Evolutionary conservation across 805 yeast species (phyloP).

Genomic region (Ogataea zsoltii): DNA sequence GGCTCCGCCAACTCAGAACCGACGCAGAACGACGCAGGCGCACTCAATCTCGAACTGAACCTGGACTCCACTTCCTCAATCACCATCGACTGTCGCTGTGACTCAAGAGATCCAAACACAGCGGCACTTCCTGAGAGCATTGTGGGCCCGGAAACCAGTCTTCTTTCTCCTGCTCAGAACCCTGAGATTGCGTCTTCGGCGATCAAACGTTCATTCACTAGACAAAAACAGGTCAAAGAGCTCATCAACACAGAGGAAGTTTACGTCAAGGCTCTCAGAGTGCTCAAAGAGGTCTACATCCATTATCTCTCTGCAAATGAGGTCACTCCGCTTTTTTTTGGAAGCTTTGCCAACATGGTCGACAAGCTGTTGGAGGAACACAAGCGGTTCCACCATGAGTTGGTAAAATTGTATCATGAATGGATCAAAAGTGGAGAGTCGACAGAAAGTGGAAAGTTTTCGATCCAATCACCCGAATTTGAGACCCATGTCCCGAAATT

Average conservation of each 20-base stretch:
- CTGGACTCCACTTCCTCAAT: slow-evolving; percentile 19
- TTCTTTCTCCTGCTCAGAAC: slow-evolving; percentile 12
- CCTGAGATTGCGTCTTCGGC: slow-evolving; percentile 16
- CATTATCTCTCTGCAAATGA: slow-evolving; percentile 38
- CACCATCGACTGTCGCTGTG: slow-evolving; percentile 6
- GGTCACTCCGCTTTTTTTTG: slow-evolving; percentile 38
- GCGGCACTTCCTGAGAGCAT: slow-evolving; percentile 3
- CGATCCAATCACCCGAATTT: slow-evolving; percentile 27
- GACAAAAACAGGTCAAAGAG: slow-evolving; percentile 42
- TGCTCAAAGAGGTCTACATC: slow-evolving; percentile 45
- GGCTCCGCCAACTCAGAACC: not conserved
- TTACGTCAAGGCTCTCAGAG: slow-evolving; percentile 45
- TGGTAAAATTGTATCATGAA: slow-evolving; percentile 26
- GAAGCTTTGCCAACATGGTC: slow-evolving; percentile 31
- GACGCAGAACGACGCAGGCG: not conserved
- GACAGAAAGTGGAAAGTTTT: slow-evolving; percentile 15
- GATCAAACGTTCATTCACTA: slow-evolving; percentile 24
- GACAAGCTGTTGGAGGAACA: slow-evolving; percentile 36
- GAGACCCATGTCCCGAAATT: slow-evolving; percentile 22
- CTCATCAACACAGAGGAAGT: slow-evolving; percentile 48
- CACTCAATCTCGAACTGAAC: not conserved
- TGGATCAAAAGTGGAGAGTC: slow-evolving; percentile 21
- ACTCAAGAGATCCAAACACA: slow-evolving; percentile 1
- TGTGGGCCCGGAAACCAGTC: slow-evolving; percentile 15
- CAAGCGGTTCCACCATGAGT: slow-evolving; percentile 27